Percentiles rank a stretch among this genome's conserved stretches.
Conservation (phyloP, 164 flowering plant genomes). For the Chimonanthus salicifolius region DNA sequence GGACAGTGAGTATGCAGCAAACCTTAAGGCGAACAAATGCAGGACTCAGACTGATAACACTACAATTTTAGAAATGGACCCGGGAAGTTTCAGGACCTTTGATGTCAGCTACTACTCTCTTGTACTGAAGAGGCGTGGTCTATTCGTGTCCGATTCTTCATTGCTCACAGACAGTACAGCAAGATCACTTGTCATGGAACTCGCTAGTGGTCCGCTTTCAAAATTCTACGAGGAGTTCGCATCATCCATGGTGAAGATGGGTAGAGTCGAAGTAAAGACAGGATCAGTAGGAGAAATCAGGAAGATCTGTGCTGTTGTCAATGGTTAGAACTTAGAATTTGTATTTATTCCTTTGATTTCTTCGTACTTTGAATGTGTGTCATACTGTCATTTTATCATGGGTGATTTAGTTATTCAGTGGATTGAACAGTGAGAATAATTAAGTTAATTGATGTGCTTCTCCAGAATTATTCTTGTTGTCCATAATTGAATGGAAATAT, state of each 20-base stretch:
- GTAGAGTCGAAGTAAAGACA: conserved; percentile 25
- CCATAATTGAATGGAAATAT: no score
- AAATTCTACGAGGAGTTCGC: conserved; percentile 45
- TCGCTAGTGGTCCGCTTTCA: conserved; percentile 12
- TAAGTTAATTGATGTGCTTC: no score
- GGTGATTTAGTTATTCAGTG: no score
- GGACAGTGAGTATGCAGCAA: conserved; percentile 35
- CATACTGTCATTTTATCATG: not conserved
- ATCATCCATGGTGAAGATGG: conserved; percentile 35
- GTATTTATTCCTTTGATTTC: no score
- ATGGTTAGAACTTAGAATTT: conserved; percentile 8
- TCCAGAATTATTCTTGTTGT: no score
- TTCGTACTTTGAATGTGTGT: not conserved
- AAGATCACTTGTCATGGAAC: conserved; percentile 21
- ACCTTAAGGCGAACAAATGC: conserved; percentile 35
- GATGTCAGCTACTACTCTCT: conserved; percentile 41
- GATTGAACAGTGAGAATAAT: no score
- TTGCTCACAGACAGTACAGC: conserved; percentile 37
- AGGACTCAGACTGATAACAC: conserved; percentile 25
- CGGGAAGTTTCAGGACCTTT: conserved; percentile 53
- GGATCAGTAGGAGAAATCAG: conserved; percentile 28
- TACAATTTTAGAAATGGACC: conserved; percentile 55
- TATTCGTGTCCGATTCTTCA: conserved; percentile 59
- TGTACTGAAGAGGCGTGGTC: conserved; percentile 50
- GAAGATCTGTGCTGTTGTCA: conserved; percentile 26